Conservation (phyloP, 1,284 basidiomycete genomes). For the Tausonia pullulans region DNA sequence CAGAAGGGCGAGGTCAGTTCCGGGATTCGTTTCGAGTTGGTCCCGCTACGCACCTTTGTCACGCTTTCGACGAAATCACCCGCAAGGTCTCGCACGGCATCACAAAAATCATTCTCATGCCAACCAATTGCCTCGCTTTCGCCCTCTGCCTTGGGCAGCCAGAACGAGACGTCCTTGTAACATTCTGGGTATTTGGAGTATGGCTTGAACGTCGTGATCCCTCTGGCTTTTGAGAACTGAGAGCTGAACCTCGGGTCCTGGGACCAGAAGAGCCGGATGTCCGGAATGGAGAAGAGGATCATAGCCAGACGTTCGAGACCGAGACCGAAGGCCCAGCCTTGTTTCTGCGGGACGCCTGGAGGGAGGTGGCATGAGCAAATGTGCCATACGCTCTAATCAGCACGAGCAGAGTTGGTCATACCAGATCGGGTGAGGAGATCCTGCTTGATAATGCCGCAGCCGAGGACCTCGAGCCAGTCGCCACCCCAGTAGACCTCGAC, state of each 20-base stretch:
- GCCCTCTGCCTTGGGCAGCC: constrained; percentile 46
- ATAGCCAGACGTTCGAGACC: constrained; percentile 97
- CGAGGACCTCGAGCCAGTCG: constrained; percentile 94
- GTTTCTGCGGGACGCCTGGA: constrained; percentile 63
- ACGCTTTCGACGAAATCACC: constrained; percentile 90
- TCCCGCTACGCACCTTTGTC: constrained; percentile 49
- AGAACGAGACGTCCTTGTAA: constrained; percentile 86
- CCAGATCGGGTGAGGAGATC: constrained; percentile 76
- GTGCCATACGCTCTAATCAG: background rate
- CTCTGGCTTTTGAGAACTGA: constrained; percentile 65
- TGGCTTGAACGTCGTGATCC: constrained; percentile 64
- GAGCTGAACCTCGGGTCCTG: constrained; percentile 71
- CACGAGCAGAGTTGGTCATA: constrained; percentile 32
- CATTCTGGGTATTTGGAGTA: constrained; percentile 84
- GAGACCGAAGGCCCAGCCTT: constrained; percentile 97
- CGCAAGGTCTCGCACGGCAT: constrained; percentile 81
- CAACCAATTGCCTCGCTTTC: constrained; percentile 12
- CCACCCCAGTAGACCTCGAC: constrained; percentile 95
- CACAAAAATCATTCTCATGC: constrained; percentile 92
- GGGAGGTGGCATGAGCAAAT: background rate
- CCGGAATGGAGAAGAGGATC: constrained; percentile 93
- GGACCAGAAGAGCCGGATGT: constrained; percentile 99
- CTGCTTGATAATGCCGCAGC: constrained; percentile 85
- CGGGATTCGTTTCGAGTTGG: too few species aligned
- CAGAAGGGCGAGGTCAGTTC: background rate